Conservation (phyloP, 495 filamentous ascomycete genomes). For the Aspergillus baeticus region DNA sequence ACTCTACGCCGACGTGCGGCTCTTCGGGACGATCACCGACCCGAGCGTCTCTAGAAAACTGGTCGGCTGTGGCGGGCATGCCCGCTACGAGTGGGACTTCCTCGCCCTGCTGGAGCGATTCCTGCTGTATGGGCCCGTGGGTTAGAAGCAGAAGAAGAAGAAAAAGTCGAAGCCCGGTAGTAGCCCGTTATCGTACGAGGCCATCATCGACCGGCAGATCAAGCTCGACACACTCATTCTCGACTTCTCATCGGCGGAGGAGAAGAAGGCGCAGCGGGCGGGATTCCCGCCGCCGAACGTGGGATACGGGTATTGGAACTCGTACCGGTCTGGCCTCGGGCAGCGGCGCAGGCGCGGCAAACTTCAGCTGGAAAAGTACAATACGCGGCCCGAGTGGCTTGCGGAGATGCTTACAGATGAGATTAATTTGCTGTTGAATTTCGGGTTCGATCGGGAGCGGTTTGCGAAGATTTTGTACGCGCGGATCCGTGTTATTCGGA, state of each 20-base stretch:
- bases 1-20: slow-evolving; percentile 10
- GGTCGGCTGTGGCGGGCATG: slow-evolving; percentile 8
- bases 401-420: background rate
- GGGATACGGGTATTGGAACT: background rate
- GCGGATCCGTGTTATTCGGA: slow-evolving; percentile 12
- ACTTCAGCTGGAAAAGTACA: background rate
- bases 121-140: slow-evolving; percentile 20
- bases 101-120: slow-evolving; percentile 21
- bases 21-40: slow-evolving; percentile 15
- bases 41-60: background rate
- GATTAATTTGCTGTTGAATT: background rate
- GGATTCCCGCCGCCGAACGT: background rate
- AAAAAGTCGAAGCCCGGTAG: background rate
- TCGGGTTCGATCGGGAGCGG: background rate
- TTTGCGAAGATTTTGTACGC: slow-evolving; percentile 17
- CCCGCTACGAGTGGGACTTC: slow-evolving; percentile 20
- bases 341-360: background rate
- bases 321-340: no score
- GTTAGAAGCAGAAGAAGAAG: slow-evolving; percentile 6
- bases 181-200: background rate
- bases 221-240: background rate
- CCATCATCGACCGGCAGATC: background rate
- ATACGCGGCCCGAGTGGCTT: background rate
- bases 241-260: background rate
- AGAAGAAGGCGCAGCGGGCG: background rate